phyloP scores from a whole-genome alignment of 2,329 filamentous ascomycete species.

The Diaporthe ampelina region DNA sequence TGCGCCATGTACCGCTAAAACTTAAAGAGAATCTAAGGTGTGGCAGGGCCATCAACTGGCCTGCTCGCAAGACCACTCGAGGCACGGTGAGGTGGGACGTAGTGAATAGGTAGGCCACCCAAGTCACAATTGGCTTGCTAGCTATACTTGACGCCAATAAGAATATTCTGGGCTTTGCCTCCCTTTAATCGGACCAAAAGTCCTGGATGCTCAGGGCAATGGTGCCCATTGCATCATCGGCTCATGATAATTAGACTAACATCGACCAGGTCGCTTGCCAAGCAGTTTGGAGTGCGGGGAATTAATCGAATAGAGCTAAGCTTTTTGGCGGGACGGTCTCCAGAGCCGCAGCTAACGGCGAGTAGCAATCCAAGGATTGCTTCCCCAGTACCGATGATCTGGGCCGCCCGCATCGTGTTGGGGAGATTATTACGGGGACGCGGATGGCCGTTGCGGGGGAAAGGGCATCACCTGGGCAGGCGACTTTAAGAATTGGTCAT shows the following conservation, averaged over 20 bases:
- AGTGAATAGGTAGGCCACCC: too few relatives aligned
- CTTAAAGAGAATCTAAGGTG: neutral
- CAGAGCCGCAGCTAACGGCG: conserved; percentile 18
- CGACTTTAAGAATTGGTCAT: neutral
- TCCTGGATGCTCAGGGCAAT: neutral
- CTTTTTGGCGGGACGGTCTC: conserved; percentile 15
- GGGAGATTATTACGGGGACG: neutral
- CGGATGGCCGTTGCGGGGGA: neutral
- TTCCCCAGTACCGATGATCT: conserved; percentile 20
- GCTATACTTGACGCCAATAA: neutral
- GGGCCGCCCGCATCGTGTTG: conserved; percentile 5
- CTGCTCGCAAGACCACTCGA: neutral
- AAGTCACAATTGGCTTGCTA: neutral
- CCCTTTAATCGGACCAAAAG: neutral
- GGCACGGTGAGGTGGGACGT: too few relatives aligned
- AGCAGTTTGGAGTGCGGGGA: conserved; percentile 25
- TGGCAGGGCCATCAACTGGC: neutral
- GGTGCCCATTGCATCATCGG: conserved; percentile 6
- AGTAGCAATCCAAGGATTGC: conserved; percentile 14
- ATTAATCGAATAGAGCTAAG: conserved; percentile 15
- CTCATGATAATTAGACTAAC: neutral
- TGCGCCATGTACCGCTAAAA: neutral
- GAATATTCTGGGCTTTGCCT: neutral
- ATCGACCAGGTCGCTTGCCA: neutral
- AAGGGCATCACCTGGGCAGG: neutral